Percentiles rank a stretch among this genome's conserved stretches.
These are phyloP conservation scores for Hondaea fermentalgiana DNA, from an alignment of 108 stramenopile species.

Conservation along the genomic window DNA sequence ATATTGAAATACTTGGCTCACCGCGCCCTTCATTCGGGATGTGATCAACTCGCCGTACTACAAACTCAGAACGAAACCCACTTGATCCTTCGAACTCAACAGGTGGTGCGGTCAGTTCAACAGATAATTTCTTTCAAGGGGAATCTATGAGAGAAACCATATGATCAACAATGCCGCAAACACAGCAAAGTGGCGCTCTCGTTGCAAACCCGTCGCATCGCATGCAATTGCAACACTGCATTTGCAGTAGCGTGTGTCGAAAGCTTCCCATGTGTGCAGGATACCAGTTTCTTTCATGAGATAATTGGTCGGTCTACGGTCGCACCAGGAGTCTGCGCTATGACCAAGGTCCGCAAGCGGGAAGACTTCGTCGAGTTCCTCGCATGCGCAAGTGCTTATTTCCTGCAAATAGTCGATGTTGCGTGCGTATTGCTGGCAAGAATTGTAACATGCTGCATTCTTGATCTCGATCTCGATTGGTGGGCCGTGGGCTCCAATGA, in stretches of 20 bases:
- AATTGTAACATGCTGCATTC: not conserved
- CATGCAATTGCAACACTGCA: not conserved
- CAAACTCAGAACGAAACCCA: too few relatives aligned
- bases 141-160: too few relatives aligned
- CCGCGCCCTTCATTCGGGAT: too few relatives aligned
- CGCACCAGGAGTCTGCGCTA: not conserved
- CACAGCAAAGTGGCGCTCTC: not conserved
- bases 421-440: not conserved
- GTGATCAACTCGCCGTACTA: too few relatives aligned
- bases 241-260: not conserved
- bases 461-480: constrained; percentile 10
- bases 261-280: not conserved
- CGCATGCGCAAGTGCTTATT: not conserved
- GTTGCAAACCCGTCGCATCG: not conserved
- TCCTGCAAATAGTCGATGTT: constrained; percentile 8
- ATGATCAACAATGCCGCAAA: not conserved
- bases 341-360: not conserved
- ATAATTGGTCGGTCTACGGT: not conserved
- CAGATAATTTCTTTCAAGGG: too few relatives aligned
- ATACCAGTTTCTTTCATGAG: not conserved
- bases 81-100: too few relatives aligned
- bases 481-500: not conserved
- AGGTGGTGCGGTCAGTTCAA: too few relatives aligned
- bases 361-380: not conserved
- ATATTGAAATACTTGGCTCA: too few relatives aligned